phyloP scores from a whole-genome alignment of 352 stramenopile genomes.

The Phytophthora lateralis region DNA sequence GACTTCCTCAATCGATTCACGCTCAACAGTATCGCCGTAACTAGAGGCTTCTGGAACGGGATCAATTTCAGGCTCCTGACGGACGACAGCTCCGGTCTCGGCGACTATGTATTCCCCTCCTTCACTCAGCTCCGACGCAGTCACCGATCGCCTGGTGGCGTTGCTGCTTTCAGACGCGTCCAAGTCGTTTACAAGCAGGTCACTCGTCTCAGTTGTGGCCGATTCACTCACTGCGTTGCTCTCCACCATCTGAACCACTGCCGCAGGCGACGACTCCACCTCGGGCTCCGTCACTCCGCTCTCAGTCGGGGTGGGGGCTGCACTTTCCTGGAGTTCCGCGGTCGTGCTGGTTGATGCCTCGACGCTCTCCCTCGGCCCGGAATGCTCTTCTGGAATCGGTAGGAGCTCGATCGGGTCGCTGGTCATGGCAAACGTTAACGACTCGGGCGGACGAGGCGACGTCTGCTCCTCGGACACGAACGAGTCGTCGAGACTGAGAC shows the following conservation, averaged over 20 bases:
- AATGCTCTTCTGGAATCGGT: slow-evolving; percentile 42
- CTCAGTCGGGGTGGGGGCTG: slow-evolving; percentile 4
- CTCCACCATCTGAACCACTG: slow-evolving; percentile 8
- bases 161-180: slow-evolving; percentile 24
- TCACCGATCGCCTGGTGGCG: slow-evolving; percentile 15
- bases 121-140: slow-evolving; percentile 27
- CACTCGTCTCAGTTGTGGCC: slow-evolving; percentile 18
- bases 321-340: slow-evolving; percentile 11
- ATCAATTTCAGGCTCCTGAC: slow-evolving; percentile 13
- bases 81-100: slow-evolving; percentile 31
- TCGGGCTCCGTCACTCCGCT: slow-evolving; percentile 27
- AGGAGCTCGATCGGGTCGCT: slow-evolving; percentile 31
- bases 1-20: slow-evolving; percentile 23
- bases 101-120: slow-evolving; percentile 32
- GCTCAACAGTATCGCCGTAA: slow-evolving; percentile 2
- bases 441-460: slow-evolving; percentile 20
- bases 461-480: slow-evolving; percentile 15
- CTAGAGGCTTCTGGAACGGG: background rate
- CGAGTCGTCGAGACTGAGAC: slow-evolving; percentile 20
- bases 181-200: slow-evolving; percentile 29
- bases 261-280: slow-evolving; percentile 8
- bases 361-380: slow-evolving; percentile 5
- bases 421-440: slow-evolving; percentile 27
- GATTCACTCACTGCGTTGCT: slow-evolving; percentile 27
- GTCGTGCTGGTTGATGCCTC: slow-evolving; percentile 11